These are phyloP conservation scores for Neopestalotiopsis sp. DNA, from an alignment of 2,329 filamentous ascomycete species.

Conservation along the genomic window DNA sequence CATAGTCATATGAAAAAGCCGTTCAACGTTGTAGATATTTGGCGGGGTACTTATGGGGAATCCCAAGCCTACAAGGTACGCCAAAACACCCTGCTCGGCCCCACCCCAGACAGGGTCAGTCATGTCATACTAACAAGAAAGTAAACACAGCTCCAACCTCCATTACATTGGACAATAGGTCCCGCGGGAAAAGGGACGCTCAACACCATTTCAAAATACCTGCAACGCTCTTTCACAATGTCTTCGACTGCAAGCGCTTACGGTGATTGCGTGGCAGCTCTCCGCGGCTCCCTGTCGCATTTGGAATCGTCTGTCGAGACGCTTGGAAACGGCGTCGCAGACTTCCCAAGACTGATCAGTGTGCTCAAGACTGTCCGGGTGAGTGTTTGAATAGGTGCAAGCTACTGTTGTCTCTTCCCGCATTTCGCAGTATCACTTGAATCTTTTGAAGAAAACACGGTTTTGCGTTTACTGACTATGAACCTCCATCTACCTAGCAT, in stretches of 20 bases:
- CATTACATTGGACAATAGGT: neutral
- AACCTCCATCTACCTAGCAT: slow-evolving; percentile 59
- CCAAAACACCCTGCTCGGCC: neutral
- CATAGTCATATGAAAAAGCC: too few species aligned
- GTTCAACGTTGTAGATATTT: too few species aligned
- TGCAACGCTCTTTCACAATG: too few species aligned
- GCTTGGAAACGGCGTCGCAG: slow-evolving; percentile 60
- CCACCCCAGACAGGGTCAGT: neutral
- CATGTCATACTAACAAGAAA: neutral
- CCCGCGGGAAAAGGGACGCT: neutral
- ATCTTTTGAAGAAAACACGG: too few species aligned
- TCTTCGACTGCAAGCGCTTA: slow-evolving; percentile 40
- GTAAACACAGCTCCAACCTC: neutral
- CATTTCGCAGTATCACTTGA: neutral
- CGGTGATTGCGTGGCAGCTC: slow-evolving; percentile 63
- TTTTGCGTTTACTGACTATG: neutral
- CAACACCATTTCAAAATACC: neutral
- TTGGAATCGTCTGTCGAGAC: slow-evolving; percentile 66
- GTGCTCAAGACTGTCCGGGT: slow-evolving; percentile 65
- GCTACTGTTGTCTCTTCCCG: neutral
- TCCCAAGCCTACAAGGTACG: too few species aligned
- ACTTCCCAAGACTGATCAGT: slow-evolving; percentile 61
- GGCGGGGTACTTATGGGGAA: too few species aligned
- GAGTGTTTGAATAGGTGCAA: slow-evolving; percentile 31
- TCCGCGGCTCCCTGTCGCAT: slow-evolving; percentile 64